Conservation (phyloP, 352 stramenopile species). For the Phytophthora palmivora region DNA sequence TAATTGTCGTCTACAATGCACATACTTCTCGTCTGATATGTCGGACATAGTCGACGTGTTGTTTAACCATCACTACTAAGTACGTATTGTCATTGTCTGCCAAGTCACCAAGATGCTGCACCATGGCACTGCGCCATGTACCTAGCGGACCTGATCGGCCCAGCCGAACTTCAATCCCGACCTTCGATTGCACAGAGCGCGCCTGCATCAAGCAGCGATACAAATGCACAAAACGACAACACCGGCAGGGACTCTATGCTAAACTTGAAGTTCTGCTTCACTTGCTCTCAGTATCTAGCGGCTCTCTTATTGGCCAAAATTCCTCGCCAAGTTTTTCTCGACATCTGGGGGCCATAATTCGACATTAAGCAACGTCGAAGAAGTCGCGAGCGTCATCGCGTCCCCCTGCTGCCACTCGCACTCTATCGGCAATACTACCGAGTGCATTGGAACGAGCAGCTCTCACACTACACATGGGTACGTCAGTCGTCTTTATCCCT, state of each 20-base stretch:
- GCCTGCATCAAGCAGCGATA: too few species aligned
- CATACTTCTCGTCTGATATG: too few species aligned
- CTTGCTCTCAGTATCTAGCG: neutral
- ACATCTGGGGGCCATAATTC: slow-evolving; percentile 26
- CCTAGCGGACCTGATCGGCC: slow-evolving; percentile 17
- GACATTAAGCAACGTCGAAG: slow-evolving; percentile 8
- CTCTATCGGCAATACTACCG: neutral
- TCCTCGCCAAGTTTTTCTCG: slow-evolving; percentile 7
- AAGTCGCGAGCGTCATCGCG: slow-evolving; percentile 7
- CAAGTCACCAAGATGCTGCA: neutral
- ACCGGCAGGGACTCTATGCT: too few species aligned
- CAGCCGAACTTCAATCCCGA: slow-evolving; percentile 28
- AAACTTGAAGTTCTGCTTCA: slow-evolving; percentile 27
- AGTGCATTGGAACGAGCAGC: slow-evolving; percentile 5
- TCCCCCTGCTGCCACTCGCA: neutral
- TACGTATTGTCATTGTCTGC: too few species aligned
- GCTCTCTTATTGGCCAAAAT: slow-evolving; percentile 18
- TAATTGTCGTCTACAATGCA: too few species aligned
- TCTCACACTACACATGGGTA: slow-evolving; percentile 18
- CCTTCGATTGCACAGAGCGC: slow-evolving; percentile 23
- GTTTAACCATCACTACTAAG: too few species aligned
- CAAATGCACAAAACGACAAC: slow-evolving; percentile 24
- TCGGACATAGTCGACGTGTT: too few species aligned
- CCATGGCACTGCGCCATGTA: neutral
- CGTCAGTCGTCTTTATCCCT: neutral